Evolutionary conservation across 1,284 basidiomycete species (phyloP), one percentile per base, ranked within the genome.

Genomic region (Austropuccinia psidii): DNA sequence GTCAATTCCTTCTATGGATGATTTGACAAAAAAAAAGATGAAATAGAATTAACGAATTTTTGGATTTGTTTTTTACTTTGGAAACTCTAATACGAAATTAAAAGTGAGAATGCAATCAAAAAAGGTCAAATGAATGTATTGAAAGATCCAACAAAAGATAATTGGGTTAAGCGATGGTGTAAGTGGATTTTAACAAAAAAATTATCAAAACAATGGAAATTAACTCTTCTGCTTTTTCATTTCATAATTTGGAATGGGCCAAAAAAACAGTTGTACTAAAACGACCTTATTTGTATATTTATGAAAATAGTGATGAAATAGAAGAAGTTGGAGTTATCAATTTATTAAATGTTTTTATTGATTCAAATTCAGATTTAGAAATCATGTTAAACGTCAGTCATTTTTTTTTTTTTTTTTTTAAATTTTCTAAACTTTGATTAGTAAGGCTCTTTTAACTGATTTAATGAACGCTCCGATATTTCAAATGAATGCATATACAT

Each of bases 201-300:
- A 54, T 24, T 5, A 54, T n/a, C 19, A 89, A 6, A 89, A 90
- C 15, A 94, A 93, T 84, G 89, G 88, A 78, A 93, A 93, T 5
- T 84, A 89, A 79, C 83, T 97, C 62, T 82, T 87, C 80, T 85
- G 94, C 75, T 84, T 97, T 75, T 85, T 85, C 31, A 88, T 96
- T 79, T 90, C 92, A 7, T 86, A 85, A 39, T 86, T 87, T 76
- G 88, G 93, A 79, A 80, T 83, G 21, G 98, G 95, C 94, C 86
- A 88, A 76, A 87, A 86, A 79, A 84, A 88, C n/a, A 67, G 57
- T 69, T 72, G 66, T 35, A 70, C 37, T 49, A 24, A 74, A 75
- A 1, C 77, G 92, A 78, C 95, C 95, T 0, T 94, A 95, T 81
- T 84, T 98, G 4, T 88, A 93, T 78, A 84, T 97, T 73, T 96